Evolutionary conservation across 208 protist genomes (phyloP).

Genomic region (Leishmania martiniquensis): DNA sequence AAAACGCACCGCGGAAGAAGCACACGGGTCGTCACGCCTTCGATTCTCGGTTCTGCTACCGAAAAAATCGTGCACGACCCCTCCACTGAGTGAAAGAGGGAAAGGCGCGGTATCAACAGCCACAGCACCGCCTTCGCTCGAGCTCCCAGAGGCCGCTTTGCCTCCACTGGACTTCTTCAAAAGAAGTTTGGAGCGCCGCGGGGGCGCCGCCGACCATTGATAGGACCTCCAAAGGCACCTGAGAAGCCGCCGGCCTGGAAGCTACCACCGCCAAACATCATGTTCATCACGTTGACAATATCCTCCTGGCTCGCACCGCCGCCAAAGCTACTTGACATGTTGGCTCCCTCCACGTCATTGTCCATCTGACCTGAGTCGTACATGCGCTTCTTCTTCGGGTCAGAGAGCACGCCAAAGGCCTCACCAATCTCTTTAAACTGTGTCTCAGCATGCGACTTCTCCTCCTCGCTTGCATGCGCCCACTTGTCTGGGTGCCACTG

Average conservation of each 20-base stretch:
- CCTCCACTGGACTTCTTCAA: background rate
- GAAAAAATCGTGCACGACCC: constrained; percentile 6
- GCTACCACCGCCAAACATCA: constrained; percentile 53
- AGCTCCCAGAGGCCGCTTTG: background rate
- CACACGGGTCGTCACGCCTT: background rate
- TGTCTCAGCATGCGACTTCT: constrained; percentile 77
- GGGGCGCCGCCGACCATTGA: constrained; percentile 27
- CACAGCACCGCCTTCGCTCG: background rate
- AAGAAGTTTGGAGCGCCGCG: constrained; percentile 39
- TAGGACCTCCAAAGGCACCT: constrained; percentile 21
- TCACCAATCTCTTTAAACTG: constrained; percentile 92
- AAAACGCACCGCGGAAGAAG: background rate
- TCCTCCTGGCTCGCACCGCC: constrained; percentile 37
- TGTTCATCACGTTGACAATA: constrained; percentile 59
- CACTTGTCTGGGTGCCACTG: constrained; percentile 95
- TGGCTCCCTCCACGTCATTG: constrained; percentile 79
- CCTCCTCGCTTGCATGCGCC: constrained; percentile 69
- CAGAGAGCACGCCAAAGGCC: constrained; percentile 87
- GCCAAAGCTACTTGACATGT: constrained; percentile 29
- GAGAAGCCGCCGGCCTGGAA: constrained; percentile 17
- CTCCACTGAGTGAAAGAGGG: background rate
- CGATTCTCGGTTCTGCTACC: background rate
- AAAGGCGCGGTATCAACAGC: background rate
- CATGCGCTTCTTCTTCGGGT: constrained; percentile 86
- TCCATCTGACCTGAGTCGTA: constrained; percentile 92